Evolutionary conservation across 1,284 basidiomycete genomes (phyloP).

Genomic region (Kalmanozyma brasiliensis): DNA sequence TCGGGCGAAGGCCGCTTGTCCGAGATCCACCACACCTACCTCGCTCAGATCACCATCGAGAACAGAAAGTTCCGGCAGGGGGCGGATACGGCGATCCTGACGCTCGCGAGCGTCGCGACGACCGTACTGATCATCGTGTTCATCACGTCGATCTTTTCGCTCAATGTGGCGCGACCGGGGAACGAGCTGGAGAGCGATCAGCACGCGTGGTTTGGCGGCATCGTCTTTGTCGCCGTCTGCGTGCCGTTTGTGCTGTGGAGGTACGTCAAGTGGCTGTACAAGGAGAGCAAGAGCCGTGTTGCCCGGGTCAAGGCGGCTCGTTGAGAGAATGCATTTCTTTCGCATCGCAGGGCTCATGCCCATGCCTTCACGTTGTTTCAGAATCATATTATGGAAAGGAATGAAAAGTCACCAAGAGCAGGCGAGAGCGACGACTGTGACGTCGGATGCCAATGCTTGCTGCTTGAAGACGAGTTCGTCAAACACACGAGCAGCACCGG

Average conservation of each 20-base stretch:
- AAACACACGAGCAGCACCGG: too few species aligned
- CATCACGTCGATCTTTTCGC: slow-evolving; percentile 48
- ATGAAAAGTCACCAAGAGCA: too few species aligned
- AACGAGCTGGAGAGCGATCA: slow-evolving; percentile 64
- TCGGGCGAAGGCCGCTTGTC: slow-evolving; percentile 89
- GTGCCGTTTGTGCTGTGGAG: slow-evolving; percentile 8
- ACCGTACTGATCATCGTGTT: slow-evolving; percentile 72
- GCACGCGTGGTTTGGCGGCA: slow-evolving; percentile 30
- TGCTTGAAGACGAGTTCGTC: too few species aligned
- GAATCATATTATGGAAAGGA: too few species aligned
- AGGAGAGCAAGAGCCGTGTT: slow-evolving; percentile 18
- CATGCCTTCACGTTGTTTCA: too few species aligned
- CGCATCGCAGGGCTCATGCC: too few species aligned
- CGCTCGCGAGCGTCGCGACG: slow-evolving; percentile 76
- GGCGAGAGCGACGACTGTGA: too few species aligned
- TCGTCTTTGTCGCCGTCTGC: not conserved
- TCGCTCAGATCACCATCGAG: slow-evolving; percentile 78
- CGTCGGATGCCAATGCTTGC: too few species aligned
- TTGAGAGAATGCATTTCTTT: not conserved
- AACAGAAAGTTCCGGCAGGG: slow-evolving; percentile 68
- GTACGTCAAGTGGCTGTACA: slow-evolving; percentile 14
- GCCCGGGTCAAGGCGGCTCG: slow-evolving; percentile 28
- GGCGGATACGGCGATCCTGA: slow-evolving; percentile 41
- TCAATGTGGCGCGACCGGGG: slow-evolving; percentile 73
- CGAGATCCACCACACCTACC: slow-evolving; percentile 86